A percentile compares a stretch with the other conserved stretches of the same genome.
These are phyloP conservation scores for Talaromyces liani DNA, from an alignment of 495 filamentous ascomycete species.

Conservation along the genomic window DNA sequence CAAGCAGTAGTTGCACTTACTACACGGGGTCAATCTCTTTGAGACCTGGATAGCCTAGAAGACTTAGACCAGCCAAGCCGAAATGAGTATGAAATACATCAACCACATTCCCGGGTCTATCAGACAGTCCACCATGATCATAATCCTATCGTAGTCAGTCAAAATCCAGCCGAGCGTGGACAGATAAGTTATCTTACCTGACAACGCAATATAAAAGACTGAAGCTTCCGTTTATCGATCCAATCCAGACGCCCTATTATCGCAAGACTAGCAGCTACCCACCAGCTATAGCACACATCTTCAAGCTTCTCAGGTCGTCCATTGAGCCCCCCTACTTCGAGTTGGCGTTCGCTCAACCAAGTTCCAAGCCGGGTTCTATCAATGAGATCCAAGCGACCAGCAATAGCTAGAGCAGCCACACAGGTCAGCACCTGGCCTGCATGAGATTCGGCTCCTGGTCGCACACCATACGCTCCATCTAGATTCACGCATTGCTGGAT, in stretches of 20 bases:
- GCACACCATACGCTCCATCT: conserved; percentile 86
- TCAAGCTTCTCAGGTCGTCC: conserved; percentile 92
- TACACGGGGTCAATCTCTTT: conserved; percentile 82
- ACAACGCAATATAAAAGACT: conserved; percentile 73
- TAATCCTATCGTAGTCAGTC: conserved; percentile 52
- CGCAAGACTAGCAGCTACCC: conserved; percentile 81
- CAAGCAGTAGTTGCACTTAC: conserved; percentile 37
- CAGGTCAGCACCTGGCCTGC: conserved; percentile 93
- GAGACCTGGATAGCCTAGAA: conserved; percentile 68
- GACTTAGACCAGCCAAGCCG: conserved; percentile 79
- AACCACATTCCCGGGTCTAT: conserved; percentile 87
- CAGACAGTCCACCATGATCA: conserved; percentile 77
- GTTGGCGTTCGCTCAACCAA: conserved; percentile 91
- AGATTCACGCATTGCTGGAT: conserved; percentile 78
- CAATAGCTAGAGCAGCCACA: conserved; percentile 80
- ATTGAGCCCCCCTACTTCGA: conserved; percentile 82
- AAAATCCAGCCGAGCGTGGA: too few species aligned
- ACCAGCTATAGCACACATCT: conserved; percentile 99
- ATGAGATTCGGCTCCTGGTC: conserved; percentile 86
- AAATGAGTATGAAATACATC: conserved; percentile 97
- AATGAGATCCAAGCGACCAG: conserved; percentile 72
- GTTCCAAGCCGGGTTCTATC: conserved; percentile 71
- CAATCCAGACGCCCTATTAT: conserved; percentile 87
- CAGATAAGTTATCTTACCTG: too few species aligned
- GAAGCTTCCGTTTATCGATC: conserved; percentile 76